phyloP scores from a whole-genome alignment of 257 asterid genomes.

The Apocynum venetum region DNA sequence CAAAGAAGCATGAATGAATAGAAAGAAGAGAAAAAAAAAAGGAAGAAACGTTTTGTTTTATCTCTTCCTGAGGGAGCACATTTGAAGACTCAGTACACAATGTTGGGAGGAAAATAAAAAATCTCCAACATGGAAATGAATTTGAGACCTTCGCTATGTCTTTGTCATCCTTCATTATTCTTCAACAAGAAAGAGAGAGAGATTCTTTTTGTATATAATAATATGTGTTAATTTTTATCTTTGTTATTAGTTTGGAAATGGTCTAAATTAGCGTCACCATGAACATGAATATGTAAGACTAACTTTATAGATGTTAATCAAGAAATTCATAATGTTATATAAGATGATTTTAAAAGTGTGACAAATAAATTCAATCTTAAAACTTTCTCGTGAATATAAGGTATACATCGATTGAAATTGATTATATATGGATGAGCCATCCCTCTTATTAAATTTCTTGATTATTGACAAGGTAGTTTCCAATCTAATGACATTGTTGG shows the following conservation, averaged over 20 bases:
- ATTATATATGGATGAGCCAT: too few species aligned
- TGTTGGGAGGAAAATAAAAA: constrained; percentile 6
- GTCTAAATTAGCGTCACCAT: neutral
- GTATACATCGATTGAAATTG: too few species aligned
- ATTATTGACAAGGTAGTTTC: neutral
- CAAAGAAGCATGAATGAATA: neutral
- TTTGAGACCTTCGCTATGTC: neutral
- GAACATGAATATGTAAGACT: too few species aligned
- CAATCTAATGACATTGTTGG: neutral
- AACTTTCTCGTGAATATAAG: too few species aligned
- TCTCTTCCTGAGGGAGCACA: neutral
- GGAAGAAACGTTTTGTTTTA: neutral
- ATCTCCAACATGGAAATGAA: constrained; percentile 6
- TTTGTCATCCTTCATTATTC: neutral
- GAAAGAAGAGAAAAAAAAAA: neutral
- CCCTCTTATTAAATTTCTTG: neutral
- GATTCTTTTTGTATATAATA: neutral
- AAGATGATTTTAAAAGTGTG: too few species aligned
- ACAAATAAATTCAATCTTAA: too few species aligned
- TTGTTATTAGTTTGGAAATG: neutral
- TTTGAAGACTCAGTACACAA: neutral
- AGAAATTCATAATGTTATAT: too few species aligned
- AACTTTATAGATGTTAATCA: too few species aligned
- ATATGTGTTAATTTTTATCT: neutral
- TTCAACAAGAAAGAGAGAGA: too few species aligned